Base-by-base conservation (phyloP, 2,329 filamentous ascomycete genomes). In the Teratosphaeria viscida region DNA sequence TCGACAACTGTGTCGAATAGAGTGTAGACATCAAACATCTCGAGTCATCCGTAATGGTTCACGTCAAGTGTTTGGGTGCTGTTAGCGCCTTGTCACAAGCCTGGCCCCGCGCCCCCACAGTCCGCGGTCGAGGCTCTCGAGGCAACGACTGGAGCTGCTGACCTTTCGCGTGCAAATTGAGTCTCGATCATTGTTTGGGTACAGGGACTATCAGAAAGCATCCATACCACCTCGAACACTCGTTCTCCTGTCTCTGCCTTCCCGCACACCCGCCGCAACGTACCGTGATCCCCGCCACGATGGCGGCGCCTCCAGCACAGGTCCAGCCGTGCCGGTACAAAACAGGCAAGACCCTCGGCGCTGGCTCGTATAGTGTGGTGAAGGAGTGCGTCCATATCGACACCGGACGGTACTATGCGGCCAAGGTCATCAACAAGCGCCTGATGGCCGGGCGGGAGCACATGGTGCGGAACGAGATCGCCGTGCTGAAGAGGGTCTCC, bases 371-470 rank as follows among this genome's bases (percentile, higher is more conserved):
- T 77, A 96, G 92, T 43, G 94, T 97, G 56, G 94, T 99, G 64
- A 97, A 97, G 75, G 94, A 99, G 78, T 99, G 94, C 73, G 92
- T 97, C 32, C 94, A 99, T 74, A 97, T 97, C 70, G 92, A 97
- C 68, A 97, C 94, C 0, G 92, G 92, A 54, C 86, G 92, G 66
- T 97, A 96, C 77, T 99, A 97, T 85, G 94, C 94, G 32, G 92
- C 94, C 63, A 99, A 99, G 75, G 94, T 99, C 64, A 99, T 99
- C 77, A 99, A 99, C 79, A 99, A 99, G 82, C 83, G 92, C 60
- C 80, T 99, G 66, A 99, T 99, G 94, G 89, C 91, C 6, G 94
- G 94, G 37, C 84, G 94, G 67, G 94, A 99, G 77, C 94, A 97
- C 75, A 99, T 99, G 94, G 94, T 96, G 70, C 88, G 94, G 63